Evolutionary conservation across 306 rosid species (phyloP).

Genomic region (Clitoria ternatea): DNA sequence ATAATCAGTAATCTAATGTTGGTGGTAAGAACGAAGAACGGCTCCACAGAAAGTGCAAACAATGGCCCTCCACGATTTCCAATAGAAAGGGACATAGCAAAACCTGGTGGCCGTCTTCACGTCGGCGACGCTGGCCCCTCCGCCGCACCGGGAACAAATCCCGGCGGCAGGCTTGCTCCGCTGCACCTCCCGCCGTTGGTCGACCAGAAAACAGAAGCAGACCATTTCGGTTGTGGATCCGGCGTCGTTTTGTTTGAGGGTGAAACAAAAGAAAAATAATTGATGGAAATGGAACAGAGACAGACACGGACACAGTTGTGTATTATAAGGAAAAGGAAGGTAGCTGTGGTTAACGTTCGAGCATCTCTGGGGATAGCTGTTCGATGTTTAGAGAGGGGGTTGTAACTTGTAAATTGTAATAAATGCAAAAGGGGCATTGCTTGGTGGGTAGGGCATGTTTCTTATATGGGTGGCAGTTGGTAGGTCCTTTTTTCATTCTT

Average conservation of each 20-base stretch:
- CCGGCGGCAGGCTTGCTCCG: constrained; percentile 91
- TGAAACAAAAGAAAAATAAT: not conserved
- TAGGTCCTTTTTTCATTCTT: not conserved
- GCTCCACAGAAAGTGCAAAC: constrained; percentile 82
- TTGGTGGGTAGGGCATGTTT: not conserved
- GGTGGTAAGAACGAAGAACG: constrained; percentile 53
- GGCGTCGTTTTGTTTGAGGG: not conserved
- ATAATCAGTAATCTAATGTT: no score
- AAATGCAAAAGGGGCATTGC: not conserved
- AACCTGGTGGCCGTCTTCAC: constrained; percentile 83
- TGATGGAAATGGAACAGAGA: no score
- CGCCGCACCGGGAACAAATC: constrained; percentile 77
- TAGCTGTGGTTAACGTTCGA: not conserved
- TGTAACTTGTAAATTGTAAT: not conserved
- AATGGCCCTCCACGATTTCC: constrained; percentile 74
- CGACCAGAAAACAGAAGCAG: constrained; percentile 77
- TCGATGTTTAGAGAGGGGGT: not conserved
- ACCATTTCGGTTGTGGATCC: constrained; percentile 45
- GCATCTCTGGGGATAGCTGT: not conserved
- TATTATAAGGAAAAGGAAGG: not conserved
- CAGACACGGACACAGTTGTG: no score
- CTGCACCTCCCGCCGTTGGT: constrained; percentile 56
- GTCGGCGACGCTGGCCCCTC: constrained; percentile 88
- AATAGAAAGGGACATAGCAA: constrained; percentile 74
- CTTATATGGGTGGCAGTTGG: constrained; percentile 14